Evolutionary conservation across 202 grass and related monocot genomes (phyloP), one percentile per base, ranked within the genome.

Genomic region (Brachypodium distachyon): DNA sequence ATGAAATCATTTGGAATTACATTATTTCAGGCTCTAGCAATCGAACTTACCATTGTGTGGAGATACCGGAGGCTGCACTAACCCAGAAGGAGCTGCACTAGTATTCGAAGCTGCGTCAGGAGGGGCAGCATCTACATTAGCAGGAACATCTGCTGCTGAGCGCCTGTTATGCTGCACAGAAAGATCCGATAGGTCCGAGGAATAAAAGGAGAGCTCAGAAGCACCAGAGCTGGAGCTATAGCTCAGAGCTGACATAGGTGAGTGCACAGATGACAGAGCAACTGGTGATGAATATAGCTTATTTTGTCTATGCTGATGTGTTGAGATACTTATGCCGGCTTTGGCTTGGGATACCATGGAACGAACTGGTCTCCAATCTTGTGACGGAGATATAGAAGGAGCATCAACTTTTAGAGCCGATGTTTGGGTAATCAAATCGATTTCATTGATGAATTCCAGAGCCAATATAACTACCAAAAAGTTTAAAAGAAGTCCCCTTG

Each of bases 91-190:
- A 77, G 87, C 81, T 50, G 85, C 72, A 21, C 84, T 94, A 49
- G 91, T 88, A 83, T 95, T 95, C 19, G 62, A 99, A 77, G 87
- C 72, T 83, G 92, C 77, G 60, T 90, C 79, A 59, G 96, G 89
- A 70, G 89, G 61, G 3, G 76, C 78, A 54, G 87, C 66, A 62
- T 86, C 71, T 72, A 70, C 70, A 63, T 85, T 83, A 26, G 82
- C 72, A 86, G 81, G 64, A 73, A 80, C 58, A 53, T 34, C 72
- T 25, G 56, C 73, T 52, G 66, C 34, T 74, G 57, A 82, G 34
- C 51, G 79, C 59, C 58, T 75, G 28, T 40, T 71, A 48, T 74
- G 53, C 31, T 83, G 70, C 76, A 67, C 50, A 6, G 46, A 67
- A 77, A n/a, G 42, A 78, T 78, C 72, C 48, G 49, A 83, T 54